These are phyloP conservation scores for Conoideocrella luteorostrata DNA, from an alignment of 2,329 filamentous ascomycete species.

Conservation along the genomic window DNA sequence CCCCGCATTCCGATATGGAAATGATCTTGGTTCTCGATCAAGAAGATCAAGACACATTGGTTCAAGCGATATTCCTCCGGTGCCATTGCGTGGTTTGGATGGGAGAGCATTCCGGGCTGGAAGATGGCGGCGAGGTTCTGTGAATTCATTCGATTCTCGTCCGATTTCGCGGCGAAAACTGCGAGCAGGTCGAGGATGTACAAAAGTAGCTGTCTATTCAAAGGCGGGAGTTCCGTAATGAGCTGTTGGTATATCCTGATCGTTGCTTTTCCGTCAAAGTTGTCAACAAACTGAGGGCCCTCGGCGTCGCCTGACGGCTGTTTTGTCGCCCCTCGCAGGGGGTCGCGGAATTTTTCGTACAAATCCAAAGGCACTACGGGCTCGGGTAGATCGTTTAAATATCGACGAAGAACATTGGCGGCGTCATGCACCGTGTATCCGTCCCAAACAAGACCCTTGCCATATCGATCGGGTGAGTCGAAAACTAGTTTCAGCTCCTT, in stretches of 20 bases:
- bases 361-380: constrained; percentile 92
- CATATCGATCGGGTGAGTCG: constrained; percentile 90
- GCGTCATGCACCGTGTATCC: constrained; percentile 98
- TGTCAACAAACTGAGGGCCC: constrained; percentile 62
- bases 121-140: constrained; percentile 95
- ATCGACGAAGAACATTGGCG: constrained; percentile 89
- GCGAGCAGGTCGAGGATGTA: constrained; percentile 95
- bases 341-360: constrained; percentile 85
- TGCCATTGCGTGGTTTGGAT: constrained; percentile 91
- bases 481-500: constrained; percentile 91
- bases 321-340: constrained; percentile 64
- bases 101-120: constrained; percentile 91
- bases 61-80: constrained; percentile 90
- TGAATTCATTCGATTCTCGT: constrained; percentile 94
- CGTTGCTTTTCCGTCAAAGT: constrained; percentile 56
- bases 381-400: constrained; percentile 92
- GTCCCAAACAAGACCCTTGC: constrained; percentile 93
- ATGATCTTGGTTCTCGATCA: constrained; percentile 97
- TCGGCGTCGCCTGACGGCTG: constrained; percentile 67
- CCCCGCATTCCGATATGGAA: constrained; percentile 98
- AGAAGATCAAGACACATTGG: constrained; percentile 93
- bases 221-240: constrained; percentile 85
- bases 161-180: constrained; percentile 94
- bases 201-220: constrained; percentile 88
- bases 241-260: constrained; percentile 80